Base-by-base conservation (phyloP, 805 yeast species). In the Maudiozyma bulderi region DNA sequence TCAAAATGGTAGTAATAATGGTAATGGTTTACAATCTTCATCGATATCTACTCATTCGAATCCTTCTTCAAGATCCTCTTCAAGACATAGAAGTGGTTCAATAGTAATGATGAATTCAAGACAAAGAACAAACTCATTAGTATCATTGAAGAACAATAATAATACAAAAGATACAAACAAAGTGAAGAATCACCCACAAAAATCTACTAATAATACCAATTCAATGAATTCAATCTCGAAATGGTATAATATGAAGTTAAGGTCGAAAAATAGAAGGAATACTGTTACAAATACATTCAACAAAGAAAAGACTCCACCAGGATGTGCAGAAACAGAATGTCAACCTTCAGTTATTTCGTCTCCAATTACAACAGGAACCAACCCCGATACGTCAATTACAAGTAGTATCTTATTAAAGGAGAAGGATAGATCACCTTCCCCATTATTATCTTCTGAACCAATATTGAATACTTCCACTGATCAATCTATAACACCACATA, bases 191-290 rank as follows among this genome's bases (percentile, higher is more conserved):
- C 38, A 3, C 15, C 14, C 26, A 20, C 26, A 20, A 20, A 20
- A 20, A 20, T 20, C 26, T n/a, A 35, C 9, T 35, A 13, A 13
- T 13, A 35, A 35, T 15, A n/a, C 38, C 3, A 35, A 13, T 35
- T 35, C 38, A 6, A 35, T 35, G 15, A 13, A 13, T 13, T 35
- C 38, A n/a, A 38, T 38, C 13, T 38, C 40, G 14, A 47, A 51
- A 38, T 58, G 62, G 62, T 52, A 53, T 31, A 57, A 50, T 47
- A 45, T 56, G 29, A 54, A 50, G 30, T 42, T 56, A 11, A 53
- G 57, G 14, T 45, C 53, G 5, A 54, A 47, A 40, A 47, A 46
- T 33, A 51, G 50, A 40, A 47, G 52, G 45, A 45, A 45, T 11
- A 7, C 13, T 11, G 13, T 38, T 4, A 13, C 9, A 8, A 44